Conservation (phyloP, 306 rosid genomes). For the Vicia faba region DNA sequence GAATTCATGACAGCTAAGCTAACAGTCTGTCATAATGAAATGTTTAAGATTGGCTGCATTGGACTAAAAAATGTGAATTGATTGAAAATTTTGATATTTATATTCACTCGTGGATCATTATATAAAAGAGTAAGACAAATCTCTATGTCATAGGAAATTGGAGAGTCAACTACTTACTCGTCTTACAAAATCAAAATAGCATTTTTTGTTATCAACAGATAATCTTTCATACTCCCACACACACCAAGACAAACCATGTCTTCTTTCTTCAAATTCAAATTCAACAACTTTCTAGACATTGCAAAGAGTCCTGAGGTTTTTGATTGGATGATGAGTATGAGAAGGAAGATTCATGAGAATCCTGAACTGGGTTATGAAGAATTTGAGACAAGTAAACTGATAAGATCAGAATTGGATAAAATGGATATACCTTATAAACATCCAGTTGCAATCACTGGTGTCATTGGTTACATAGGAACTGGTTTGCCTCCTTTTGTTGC, state of each 20-base stretch:
- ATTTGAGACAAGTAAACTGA: constrained; percentile 75
- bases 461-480: constrained; percentile 73
- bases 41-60: too few species aligned
- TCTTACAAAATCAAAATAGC: background rate
- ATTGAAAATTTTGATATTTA: too few species aligned
- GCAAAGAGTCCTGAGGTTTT: constrained; percentile 56
- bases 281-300: constrained; percentile 46
- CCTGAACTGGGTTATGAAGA: constrained; percentile 83
- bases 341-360: constrained; percentile 84
- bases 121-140: background rate
- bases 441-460: constrained; percentile 79
- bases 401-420: constrained; percentile 68
- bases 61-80: too few species aligned
- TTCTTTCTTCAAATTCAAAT: constrained; percentile 37
- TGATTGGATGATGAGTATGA: constrained; percentile 82
- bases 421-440: constrained; percentile 61
- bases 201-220: background rate
- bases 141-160: background rate
- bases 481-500: constrained; percentile 86
- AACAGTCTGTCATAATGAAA: too few species aligned
- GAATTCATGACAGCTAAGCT: too few species aligned
- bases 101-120: background rate
- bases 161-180: background rate
- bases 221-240: background rate
- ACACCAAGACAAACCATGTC: background rate